These are phyloP conservation scores for Suillus luteus DNA, from an alignment of 768 basidiomycete genomes.

Conservation along the genomic window DNA sequence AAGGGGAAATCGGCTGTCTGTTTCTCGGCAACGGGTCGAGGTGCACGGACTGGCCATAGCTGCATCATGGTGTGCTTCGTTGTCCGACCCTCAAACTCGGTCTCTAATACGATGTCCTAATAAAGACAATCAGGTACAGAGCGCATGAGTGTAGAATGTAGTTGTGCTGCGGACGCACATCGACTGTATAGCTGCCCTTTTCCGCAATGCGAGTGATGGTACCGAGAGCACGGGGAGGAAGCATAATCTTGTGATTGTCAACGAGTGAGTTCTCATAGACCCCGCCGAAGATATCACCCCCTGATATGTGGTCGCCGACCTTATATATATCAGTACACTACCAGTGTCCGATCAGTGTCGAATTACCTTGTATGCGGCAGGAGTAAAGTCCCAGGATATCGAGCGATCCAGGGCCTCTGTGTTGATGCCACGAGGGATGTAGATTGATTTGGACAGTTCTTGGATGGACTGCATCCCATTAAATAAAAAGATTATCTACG, in stretches of 20 bases:
- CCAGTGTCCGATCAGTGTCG: slow-evolving; percentile 2
- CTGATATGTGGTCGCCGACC: slow-evolving; percentile 97
- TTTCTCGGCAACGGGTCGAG: slow-evolving; percentile 95
- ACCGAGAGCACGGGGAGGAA: slow-evolving; percentile 90
- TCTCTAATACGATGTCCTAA: slow-evolving; percentile 94
- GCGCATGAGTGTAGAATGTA: slow-evolving; percentile 1
- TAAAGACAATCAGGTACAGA: slow-evolving; percentile 10
- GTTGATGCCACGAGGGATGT: slow-evolving; percentile 98
- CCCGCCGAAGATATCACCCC: slow-evolving; percentile 93
- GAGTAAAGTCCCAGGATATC: slow-evolving; percentile 94
- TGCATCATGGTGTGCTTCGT: slow-evolving; percentile 97
- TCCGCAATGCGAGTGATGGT: slow-evolving; percentile 93
- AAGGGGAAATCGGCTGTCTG: slow-evolving; percentile 90
- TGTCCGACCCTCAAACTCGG: slow-evolving; percentile 94
- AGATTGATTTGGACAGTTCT: slow-evolving; percentile 97
- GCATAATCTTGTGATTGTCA: slow-evolving; percentile 96
- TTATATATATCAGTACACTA: slow-evolving; percentile 31
- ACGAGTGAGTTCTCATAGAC: slow-evolving; percentile 98
- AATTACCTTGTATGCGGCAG: slow-evolving; percentile 70
- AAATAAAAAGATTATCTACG: slow-evolving; percentile 15
- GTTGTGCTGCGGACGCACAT: slow-evolving; percentile 52
- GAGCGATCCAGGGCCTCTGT: slow-evolving; percentile 90
- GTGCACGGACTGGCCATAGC: slow-evolving; percentile 98
- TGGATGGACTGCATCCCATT: slow-evolving; percentile 68
- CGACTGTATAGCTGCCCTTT: slow-evolving; percentile 89